Percentiles rank a stretch among this genome's conserved stretches.
Conservation (phyloP, 371 early-diverging fungal species). For the Mucor racemosus region DNA sequence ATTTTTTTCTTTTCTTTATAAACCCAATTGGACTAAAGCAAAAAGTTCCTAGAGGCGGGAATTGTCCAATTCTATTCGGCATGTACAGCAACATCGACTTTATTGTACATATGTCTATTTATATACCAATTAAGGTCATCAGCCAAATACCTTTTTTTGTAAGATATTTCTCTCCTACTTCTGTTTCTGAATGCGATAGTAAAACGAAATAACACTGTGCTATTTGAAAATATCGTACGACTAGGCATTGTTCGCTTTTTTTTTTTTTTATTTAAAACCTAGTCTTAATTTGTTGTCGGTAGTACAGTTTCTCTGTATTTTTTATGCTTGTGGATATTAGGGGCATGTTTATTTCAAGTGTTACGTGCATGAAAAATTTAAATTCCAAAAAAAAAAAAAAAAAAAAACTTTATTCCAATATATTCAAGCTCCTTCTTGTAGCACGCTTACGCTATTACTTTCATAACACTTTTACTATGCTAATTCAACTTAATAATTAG, state of each 20-base stretch:
- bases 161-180: neutral
- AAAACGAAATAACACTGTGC: neutral
- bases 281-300: neutral
- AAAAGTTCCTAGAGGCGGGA: too few species aligned
- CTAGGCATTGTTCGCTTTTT: neutral
- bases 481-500: too few species aligned
- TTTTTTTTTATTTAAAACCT: neutral
- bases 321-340: neutral
- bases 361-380: neutral
- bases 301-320: neutral
- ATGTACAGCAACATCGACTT: too few species aligned
- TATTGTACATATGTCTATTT: too few species aligned
- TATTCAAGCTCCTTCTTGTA: too few species aligned
- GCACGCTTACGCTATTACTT: too few species aligned
- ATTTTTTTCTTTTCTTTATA: neutral
- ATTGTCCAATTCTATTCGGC: too few species aligned
- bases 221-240: neutral
- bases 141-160: too few species aligned
- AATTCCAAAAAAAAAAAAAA: neutral
- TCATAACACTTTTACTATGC: too few species aligned
- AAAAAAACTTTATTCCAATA: neutral
- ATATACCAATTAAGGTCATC: too few species aligned
- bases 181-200: neutral
- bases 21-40: too few species aligned
- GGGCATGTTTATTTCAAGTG: neutral